phyloP scores from a whole-genome alignment of 495 filamentous ascomycete species.

The Aspergillus conjunctus region DNA sequence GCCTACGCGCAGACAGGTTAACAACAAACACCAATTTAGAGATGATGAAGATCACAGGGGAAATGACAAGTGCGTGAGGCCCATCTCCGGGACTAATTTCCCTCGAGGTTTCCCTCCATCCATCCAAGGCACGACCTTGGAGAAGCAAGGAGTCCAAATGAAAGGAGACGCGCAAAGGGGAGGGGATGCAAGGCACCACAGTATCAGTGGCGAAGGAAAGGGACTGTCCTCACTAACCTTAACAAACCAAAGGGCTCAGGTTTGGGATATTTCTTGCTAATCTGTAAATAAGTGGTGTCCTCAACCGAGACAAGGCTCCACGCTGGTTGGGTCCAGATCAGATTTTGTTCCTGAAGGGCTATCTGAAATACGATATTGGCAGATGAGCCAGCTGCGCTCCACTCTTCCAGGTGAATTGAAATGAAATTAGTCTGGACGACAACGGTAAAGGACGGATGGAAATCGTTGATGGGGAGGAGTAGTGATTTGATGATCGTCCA shows the following conservation, averaged over 20 bases:
- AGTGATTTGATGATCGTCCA: constrained; percentile 21
- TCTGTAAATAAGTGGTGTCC: constrained; percentile 29
- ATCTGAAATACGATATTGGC: constrained; percentile 16
- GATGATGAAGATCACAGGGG: constrained; percentile 18
- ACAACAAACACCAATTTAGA: constrained; percentile 41
- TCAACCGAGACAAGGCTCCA: constrained; percentile 44
- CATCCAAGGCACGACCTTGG: constrained; percentile 35
- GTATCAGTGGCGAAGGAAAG: constrained; percentile 29
- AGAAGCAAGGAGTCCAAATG: constrained; percentile 42
- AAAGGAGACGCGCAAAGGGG: constrained; percentile 34
- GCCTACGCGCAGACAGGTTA: constrained; percentile 34
- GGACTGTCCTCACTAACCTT: constrained; percentile 35
- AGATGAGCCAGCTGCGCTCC: constrained; percentile 16
- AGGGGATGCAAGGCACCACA: constrained; percentile 45
- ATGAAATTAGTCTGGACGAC: constrained; percentile 13
- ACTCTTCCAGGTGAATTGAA: constrained; percentile 23
- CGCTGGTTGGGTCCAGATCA: constrained; percentile 27
- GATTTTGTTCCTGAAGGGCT: constrained; percentile 11
- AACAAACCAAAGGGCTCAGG: constrained; percentile 24
- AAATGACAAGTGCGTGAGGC: constrained; percentile 25
- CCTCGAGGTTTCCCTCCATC: constrained; percentile 29
- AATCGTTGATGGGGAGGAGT: constrained; percentile 14
- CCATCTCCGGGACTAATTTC: constrained; percentile 35
- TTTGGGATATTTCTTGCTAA: constrained; percentile 21
- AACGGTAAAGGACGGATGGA: constrained; percentile 9